Evolutionary conservation across 345 rosid genomes (phyloP).

Genomic region (Rhodamnia rubescens): DNA sequence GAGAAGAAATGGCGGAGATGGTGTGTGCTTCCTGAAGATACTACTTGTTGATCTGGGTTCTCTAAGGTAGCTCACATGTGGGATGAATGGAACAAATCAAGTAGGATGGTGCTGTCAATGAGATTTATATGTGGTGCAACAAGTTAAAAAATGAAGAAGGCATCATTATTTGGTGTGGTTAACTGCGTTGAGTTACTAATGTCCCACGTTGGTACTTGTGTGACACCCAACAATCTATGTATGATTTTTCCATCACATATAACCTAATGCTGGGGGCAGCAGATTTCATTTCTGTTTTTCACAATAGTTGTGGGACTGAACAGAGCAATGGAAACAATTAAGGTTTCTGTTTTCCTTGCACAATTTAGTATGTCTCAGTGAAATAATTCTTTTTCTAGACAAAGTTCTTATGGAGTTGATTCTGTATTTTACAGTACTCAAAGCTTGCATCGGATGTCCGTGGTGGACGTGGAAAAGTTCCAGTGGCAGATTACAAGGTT

Average conservation of each 20-base stretch:
- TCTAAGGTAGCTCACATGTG: not conserved
- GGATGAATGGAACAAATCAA: not conserved
- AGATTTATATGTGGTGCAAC: not conserved
- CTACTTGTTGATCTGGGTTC: not conserved
- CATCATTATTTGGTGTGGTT: not conserved
- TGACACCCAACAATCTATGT: not conserved
- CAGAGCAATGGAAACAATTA: too few relatives aligned
- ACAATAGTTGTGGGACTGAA: not conserved
- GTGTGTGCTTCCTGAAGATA: not conserved
- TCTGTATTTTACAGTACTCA: constrained; percentile 45
- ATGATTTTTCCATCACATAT: not conserved
- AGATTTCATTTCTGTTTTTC: not conserved
- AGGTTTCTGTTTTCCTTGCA: not conserved
- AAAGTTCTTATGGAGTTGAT: not conserved
- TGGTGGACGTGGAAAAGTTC: constrained; percentile 83
- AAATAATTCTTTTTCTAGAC: not conserved
- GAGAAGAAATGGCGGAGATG: not conserved
- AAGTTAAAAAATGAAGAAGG: not conserved
- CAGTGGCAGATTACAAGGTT: constrained; percentile 93
- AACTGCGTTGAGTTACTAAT: not conserved
- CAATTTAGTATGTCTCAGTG: not conserved
- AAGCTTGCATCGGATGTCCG: constrained; percentile 52
- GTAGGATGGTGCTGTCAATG: not conserved
- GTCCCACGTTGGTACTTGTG: not conserved
- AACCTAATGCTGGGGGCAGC: not conserved